Percentiles rank a stretch among this genome's conserved stretches.
phyloP scores from a whole-genome alignment of 495 filamentous ascomycete species.

The Xylaria castorea region DNA sequence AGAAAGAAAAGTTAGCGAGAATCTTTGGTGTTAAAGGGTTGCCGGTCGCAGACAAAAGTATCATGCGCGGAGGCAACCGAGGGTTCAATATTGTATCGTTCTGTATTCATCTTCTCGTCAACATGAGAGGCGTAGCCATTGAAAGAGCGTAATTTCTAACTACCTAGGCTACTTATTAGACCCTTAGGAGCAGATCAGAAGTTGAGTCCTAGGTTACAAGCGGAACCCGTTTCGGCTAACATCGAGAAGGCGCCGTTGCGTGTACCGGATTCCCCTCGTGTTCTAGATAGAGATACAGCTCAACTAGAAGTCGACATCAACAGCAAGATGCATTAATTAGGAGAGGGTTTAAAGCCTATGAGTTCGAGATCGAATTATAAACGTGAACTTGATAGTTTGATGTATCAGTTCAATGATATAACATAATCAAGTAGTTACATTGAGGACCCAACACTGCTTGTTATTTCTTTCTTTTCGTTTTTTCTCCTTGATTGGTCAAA shows the following conservation, averaged over 20 bases:
- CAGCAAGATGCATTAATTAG: neutral
- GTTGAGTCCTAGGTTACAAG: neutral
- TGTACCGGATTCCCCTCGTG: neutral
- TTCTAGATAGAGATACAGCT: neutral
- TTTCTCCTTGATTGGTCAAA: too few relatives aligned
- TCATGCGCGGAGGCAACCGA: too few relatives aligned
- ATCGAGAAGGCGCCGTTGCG: neutral
- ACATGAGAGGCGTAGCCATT: too few relatives aligned
- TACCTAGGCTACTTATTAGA: too few relatives aligned
- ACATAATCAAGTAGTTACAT: neutral
- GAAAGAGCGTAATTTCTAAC: too few relatives aligned
- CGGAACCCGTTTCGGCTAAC: neutral
- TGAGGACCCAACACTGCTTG: neutral
- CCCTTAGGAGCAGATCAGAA: neutral
- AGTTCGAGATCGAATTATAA: neutral
- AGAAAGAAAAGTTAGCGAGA: too few relatives aligned
- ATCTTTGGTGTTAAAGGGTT: too few relatives aligned
- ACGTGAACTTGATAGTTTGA: neutral
- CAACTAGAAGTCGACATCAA: neutral
- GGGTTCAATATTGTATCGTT: too few relatives aligned
- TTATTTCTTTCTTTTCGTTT: too few relatives aligned
- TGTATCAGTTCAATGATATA: neutral
- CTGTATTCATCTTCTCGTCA: too few relatives aligned
- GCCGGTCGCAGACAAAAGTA: too few relatives aligned
- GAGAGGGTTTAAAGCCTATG: neutral